These are phyloP conservation scores for Fusarium goolgardi DNA, from an alignment of 2,329 filamentous ascomycete genomes.

Conservation along the genomic window DNA sequence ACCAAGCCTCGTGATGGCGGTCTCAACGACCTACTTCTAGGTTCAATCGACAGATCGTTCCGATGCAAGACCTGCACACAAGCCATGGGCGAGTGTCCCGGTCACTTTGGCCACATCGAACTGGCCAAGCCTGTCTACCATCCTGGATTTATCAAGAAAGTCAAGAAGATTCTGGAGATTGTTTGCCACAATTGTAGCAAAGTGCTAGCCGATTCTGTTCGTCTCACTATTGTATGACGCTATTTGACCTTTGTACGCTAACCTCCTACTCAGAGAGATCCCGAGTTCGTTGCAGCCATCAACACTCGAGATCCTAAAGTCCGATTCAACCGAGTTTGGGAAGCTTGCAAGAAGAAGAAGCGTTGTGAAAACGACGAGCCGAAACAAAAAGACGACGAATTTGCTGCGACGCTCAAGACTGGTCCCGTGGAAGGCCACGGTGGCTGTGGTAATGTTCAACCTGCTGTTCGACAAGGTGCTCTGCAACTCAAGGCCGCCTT, in stretches of 20 bases:
- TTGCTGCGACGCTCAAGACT: constrained; percentile 70
- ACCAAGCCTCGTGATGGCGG: constrained; percentile 90
- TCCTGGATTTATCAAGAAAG: constrained; percentile 95
- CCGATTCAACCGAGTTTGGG: constrained; percentile 93
- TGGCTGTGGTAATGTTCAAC: constrained; percentile 92
- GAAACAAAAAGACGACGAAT: constrained; percentile 76
- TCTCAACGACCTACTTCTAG: constrained; percentile 94
- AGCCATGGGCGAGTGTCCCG: constrained; percentile 94
- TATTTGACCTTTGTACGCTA: constrained; percentile 69
- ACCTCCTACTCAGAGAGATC: constrained; percentile 77
- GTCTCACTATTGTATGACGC: constrained; percentile 71
- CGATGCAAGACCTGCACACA: constrained; percentile 97
- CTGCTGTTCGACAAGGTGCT: constrained; percentile 86
- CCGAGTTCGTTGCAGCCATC: constrained; percentile 84
- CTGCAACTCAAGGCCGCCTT: constrained; percentile 82
- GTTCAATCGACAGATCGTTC: constrained; percentile 94
- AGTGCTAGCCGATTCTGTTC: constrained; percentile 97
- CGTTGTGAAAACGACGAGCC: constrained; percentile 84
- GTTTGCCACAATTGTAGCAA: constrained; percentile 99
- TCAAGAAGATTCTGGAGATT: constrained; percentile 98
- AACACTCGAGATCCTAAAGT: constrained; percentile 90
- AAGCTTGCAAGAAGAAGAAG: constrained; percentile 88
- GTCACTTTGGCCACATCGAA: constrained; percentile 99
- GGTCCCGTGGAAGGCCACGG: constrained; percentile 72
- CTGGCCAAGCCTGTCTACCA: constrained; percentile 97